phyloP scores from a whole-genome alignment of 1,284 basidiomycete genomes.

The Sanghuangporus sanghuang region DNA sequence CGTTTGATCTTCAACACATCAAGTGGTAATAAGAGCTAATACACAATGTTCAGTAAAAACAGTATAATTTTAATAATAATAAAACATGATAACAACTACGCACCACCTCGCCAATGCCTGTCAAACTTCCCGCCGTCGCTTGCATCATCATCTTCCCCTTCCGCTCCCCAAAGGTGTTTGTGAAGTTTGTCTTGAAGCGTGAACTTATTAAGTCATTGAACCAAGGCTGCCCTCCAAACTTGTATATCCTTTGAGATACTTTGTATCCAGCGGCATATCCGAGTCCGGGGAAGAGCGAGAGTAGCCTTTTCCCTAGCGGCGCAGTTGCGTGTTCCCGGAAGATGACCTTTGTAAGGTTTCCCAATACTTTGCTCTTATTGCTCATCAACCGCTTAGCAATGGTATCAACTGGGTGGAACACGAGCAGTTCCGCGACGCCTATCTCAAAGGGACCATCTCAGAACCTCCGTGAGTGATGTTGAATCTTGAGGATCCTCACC shows the following conservation, averaged over 20 bases:
- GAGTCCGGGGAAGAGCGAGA: slow-evolving; percentile 95
- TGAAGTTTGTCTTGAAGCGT: slow-evolving; percentile 75
- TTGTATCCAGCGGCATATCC: slow-evolving; percentile 99
- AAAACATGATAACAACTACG: slow-evolving; percentile 25
- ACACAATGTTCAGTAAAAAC: background rate
- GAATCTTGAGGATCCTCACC: slow-evolving; percentile 43
- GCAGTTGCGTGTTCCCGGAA: slow-evolving; percentile 85
- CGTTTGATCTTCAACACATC: slow-evolving; percentile 99
- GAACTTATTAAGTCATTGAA: slow-evolving; percentile 89
- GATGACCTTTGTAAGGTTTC: slow-evolving; percentile 69
- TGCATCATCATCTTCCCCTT: slow-evolving; percentile 96
- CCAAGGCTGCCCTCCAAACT: slow-evolving; percentile 98
- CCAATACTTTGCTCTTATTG: slow-evolving; percentile 78
- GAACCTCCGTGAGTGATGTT: background rate
- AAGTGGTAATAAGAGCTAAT: slow-evolving; percentile 82
- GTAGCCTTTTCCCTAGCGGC: slow-evolving; percentile 62
- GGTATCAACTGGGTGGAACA: slow-evolving; percentile 93
- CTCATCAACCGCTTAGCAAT: slow-evolving; percentile 98
- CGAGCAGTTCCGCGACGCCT: slow-evolving; percentile 92
- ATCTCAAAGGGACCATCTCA: background rate
- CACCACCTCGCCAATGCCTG: slow-evolving; percentile 96
- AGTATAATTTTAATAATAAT: background rate
- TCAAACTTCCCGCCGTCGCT: slow-evolving; percentile 90
- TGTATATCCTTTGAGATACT: slow-evolving; percentile 90
- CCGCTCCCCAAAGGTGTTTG: slow-evolving; percentile 86